These are phyloP conservation scores for Globisporangium sylvaticum DNA, from an alignment of 352 stramenopile genomes.

Conservation along the genomic window DNA sequence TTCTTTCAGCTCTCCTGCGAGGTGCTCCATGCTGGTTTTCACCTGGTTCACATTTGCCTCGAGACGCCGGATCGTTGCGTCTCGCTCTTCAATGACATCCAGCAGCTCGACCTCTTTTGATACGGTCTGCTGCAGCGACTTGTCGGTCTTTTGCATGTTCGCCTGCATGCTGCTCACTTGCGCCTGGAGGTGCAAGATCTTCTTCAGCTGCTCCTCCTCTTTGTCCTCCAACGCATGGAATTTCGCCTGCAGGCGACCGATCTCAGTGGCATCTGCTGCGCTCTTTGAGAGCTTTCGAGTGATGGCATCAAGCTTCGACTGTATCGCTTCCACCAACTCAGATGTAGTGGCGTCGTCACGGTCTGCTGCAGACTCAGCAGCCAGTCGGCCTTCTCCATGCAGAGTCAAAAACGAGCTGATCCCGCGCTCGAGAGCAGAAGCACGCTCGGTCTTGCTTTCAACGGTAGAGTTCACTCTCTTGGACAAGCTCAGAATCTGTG, in stretches of 20 bases:
- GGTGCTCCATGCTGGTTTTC: conserved; percentile 34
- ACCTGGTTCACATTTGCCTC: conserved; percentile 28
- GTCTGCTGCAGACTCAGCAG: not conserved
- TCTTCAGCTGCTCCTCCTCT: conserved; percentile 27
- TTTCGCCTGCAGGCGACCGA: conserved; percentile 9
- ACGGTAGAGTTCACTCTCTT: conserved; percentile 8
- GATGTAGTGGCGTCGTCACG: not conserved
- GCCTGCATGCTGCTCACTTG: conserved; percentile 26
- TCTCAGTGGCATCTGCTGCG: conserved; percentile 3
- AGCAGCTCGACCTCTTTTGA: conserved; percentile 28
- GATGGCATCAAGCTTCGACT: conserved; percentile 9
- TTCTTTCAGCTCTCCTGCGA: conserved; percentile 48
- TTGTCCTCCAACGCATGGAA: conserved; percentile 17
- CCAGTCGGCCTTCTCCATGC: conserved; percentile 15
- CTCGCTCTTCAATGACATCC: conserved; percentile 22
- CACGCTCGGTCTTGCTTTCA: conserved; percentile 2
- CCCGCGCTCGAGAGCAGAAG: conserved; percentile 13
- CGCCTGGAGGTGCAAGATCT: conserved; percentile 26
- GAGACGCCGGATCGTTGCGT: conserved; percentile 23
- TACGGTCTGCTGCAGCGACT: conserved; percentile 23
- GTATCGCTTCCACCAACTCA: not conserved
- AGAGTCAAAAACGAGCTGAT: conserved; percentile 28
- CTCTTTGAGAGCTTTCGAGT: conserved; percentile 14
- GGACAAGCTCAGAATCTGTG: conserved; percentile 17
- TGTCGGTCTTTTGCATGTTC: conserved; percentile 14